phyloP scores from a whole-genome alignment of 306 rosid species.

The Rosa chinensis region DNA sequence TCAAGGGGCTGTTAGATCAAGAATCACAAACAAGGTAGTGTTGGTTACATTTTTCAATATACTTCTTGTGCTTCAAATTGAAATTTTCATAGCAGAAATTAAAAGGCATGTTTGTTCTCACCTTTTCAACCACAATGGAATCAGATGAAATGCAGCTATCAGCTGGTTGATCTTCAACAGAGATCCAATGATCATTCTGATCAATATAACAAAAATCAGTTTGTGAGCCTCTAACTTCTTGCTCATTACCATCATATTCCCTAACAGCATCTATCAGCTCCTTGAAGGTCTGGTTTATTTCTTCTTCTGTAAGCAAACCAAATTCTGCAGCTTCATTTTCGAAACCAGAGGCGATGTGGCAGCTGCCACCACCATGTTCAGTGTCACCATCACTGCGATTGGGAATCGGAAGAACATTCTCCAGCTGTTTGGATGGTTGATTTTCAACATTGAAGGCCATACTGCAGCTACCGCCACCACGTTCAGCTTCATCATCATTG shows the following conservation, averaged over 20 bases:
- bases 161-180: background rate
- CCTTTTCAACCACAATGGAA: constrained; percentile 1
- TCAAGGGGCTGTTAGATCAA: constrained; percentile 20
- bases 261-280: background rate
- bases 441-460: background rate
- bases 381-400: background rate
- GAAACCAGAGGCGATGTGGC: constrained; percentile 6
- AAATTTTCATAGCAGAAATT: background rate
- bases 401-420: background rate
- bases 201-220: background rate
- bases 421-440: background rate
- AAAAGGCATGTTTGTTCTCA: background rate
- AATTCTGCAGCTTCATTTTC: background rate
- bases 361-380: constrained; percentile 10
- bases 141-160: background rate
- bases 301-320: constrained; percentile 14
- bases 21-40: constrained; percentile 10
- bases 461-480: background rate
- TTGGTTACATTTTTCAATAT: constrained; percentile 4
- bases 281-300: background rate
- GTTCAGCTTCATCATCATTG: background rate
- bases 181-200: background rate
- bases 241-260: background rate
- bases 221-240: background rate
- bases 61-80: constrained; percentile 8